Evolutionary conservation across 306 rosid genomes (phyloP), one percentile per base, ranked within the genome.

Genomic region (Canavalia ensiformis): DNA sequence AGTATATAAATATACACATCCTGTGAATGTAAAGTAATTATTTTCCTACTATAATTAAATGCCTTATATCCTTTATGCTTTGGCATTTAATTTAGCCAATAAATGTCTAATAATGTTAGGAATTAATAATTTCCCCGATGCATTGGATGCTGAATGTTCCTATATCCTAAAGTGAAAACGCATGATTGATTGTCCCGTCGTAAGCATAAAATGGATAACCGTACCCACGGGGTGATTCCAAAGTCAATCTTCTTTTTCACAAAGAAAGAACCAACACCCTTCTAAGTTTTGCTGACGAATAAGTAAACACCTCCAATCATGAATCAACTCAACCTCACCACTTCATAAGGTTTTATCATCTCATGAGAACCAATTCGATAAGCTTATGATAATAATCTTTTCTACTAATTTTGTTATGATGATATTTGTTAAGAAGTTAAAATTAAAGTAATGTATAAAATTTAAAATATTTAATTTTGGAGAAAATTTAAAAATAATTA

Each of bases 71-170:
- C 7, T 67, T 67, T 34, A 4, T n/a, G 1, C 18, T 66, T 47
- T 8, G 35, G 29, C 39, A 11, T 29, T 68, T 31, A 46, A n/a
- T 18, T 18, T 18, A 18, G 25, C 42, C 30, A 37, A 50, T 42
- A 12, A 47, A 49, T 68, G n/a, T 1, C 6, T 49, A 5, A 69
- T 47, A 47, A 31, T 35, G 28, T 34, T 49, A 30, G 59, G 45
- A 33, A n/a, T 51, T 45, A 70, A 70, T 33, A 50, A 35, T 69
- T 44, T 28, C 18, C 18, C 4, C 46, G 10, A 2, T 55, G 55
- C 67, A 25, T 73, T 73, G 67, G 78, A 73, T 56, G 68, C 78
- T 42, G 1, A 58, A 12, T 52, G 60, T 72, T 72, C 37, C 2
- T 71, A 69, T 2, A 69, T 2, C 34, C 39, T 25, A 18, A 52